phyloP scores from a whole-genome alignment of 495 filamentous ascomycete genomes.

The Xylaria longipes region DNA sequence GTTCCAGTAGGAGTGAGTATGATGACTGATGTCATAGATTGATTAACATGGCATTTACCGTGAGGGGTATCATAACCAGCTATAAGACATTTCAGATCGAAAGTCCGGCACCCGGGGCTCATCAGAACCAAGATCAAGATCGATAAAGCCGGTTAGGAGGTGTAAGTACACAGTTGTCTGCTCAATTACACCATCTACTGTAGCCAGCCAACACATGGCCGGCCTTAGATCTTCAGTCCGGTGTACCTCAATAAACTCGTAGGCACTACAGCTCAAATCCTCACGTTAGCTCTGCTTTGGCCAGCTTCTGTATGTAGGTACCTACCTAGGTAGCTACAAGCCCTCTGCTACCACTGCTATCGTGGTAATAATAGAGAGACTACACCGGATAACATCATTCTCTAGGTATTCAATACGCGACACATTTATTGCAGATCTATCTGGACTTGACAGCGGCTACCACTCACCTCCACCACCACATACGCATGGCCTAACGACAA shows the following conservation, averaged over 20 bases:
- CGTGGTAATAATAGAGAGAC: neutral
- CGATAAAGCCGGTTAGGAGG: too few relatives aligned
- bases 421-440: slow-evolving; percentile 1
- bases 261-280: too few relatives aligned
- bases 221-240: neutral
- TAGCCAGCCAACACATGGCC: too few relatives aligned
- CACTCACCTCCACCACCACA: neutral
- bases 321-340: neutral
- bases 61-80: neutral
- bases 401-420: neutral
- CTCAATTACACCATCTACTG: too few relatives aligned
- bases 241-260: neutral
- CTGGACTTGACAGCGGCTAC: neutral
- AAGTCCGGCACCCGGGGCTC: neutral
- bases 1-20: neutral
- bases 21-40: neutral
- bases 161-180: too few relatives aligned
- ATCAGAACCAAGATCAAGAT: neutral
- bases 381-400: neutral
- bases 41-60: neutral
- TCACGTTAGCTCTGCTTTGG: neutral
- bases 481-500: neutral
- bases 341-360: neutral
- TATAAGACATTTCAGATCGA: neutral
- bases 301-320: neutral